Conservation (phyloP, 2,329 filamentous ascomycete genomes). For the Fusarium dimerum region DNA sequence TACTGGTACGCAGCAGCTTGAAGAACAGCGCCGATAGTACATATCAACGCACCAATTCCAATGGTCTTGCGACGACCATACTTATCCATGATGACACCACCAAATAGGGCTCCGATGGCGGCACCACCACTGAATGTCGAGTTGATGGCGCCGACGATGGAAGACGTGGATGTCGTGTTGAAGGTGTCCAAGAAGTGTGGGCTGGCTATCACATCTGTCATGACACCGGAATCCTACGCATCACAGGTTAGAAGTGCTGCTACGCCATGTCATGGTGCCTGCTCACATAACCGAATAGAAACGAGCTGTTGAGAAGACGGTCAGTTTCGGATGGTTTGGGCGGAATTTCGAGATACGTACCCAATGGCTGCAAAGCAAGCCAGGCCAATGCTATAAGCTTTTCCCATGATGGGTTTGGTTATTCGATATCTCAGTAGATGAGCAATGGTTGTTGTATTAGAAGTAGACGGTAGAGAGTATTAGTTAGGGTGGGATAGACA, state of each 20-base stretch:
- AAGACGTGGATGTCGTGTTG: slow-evolving; percentile 44
- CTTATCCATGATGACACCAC: slow-evolving; percentile 51
- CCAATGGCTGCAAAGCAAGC: slow-evolving; percentile 44
- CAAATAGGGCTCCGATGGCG: slow-evolving; percentile 26
- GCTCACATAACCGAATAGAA: slow-evolving; percentile 45
- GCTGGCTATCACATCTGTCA: slow-evolving; percentile 54
- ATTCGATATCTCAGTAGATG: background rate
- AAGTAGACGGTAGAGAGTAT: background rate
- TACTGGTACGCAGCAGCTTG: slow-evolving; percentile 49
- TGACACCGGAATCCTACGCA: slow-evolving; percentile 21
- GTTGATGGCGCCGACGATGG: slow-evolving; percentile 58
- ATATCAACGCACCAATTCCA: slow-evolving; percentile 53
- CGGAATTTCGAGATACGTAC: slow-evolving; percentile 22
- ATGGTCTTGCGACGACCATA: slow-evolving; percentile 56
- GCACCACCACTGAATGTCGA: slow-evolving; percentile 49
- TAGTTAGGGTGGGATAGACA: too few relatives aligned
- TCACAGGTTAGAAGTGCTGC: too few relatives aligned
- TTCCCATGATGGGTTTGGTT: slow-evolving; percentile 35
- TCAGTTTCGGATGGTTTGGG: slow-evolving; percentile 5
- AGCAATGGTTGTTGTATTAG: background rate
- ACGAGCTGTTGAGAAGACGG: slow-evolving; percentile 29
- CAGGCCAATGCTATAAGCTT: slow-evolving; percentile 39
- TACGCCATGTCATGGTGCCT: too few relatives aligned
- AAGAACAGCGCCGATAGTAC: slow-evolving; percentile 52
- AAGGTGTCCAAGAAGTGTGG: slow-evolving; percentile 55